Base-by-base conservation (phyloP, 2,329 filamentous ascomycete species). In the Dactylellina parvicollis region DNA sequence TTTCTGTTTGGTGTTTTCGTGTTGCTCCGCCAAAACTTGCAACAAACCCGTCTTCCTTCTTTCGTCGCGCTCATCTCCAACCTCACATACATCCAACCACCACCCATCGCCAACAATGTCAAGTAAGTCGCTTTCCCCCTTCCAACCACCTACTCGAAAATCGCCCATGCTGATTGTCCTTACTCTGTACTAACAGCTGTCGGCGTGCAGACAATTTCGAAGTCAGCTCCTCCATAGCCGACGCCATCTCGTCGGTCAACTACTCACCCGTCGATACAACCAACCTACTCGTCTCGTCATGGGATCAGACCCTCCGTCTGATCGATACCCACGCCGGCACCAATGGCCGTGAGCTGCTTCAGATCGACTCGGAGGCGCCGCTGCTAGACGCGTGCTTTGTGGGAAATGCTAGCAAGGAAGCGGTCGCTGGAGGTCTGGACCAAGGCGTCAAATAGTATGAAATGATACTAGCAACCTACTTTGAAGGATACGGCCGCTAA, bases 271-370 rank as follows among this genome's bases (percentile, higher is more conserved):
- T 85, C 74, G 88, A 89, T n/a, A 86, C 89, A 2, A 87, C 85
- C 60, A 90, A 89, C 77, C 86, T 99, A 36, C 87, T 96, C n/a
- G 93, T 94, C 77, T 90, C 93, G 9, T 96, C 92, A 64, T 99
- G 95, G 95, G 94, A 98, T 82, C 92, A 89, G 81, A 88, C 92
- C 80, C 88, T 96, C 64, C 96, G 97, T 81, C 85, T 94, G 57
- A 98, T 98, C 84, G 91, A 96, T 79, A 86, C 90, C 70, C 82
- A 85, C 20, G 84, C 86, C 75, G 84, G 86, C 47, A 80, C 81
- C 18, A 80, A 79, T 36, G 86, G 85, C 4, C 86, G 86, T 61
- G 84, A 96, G 28, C 79, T 93, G 30, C 86, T 87, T 76, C 91
- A 89, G 76, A 92, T 90, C 78, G 89, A 92, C 80, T 90, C 95